These are phyloP conservation scores for Aspergillus olivimuriae DNA, from an alignment of 495 filamentous ascomycete genomes.

Conservation along the genomic window DNA sequence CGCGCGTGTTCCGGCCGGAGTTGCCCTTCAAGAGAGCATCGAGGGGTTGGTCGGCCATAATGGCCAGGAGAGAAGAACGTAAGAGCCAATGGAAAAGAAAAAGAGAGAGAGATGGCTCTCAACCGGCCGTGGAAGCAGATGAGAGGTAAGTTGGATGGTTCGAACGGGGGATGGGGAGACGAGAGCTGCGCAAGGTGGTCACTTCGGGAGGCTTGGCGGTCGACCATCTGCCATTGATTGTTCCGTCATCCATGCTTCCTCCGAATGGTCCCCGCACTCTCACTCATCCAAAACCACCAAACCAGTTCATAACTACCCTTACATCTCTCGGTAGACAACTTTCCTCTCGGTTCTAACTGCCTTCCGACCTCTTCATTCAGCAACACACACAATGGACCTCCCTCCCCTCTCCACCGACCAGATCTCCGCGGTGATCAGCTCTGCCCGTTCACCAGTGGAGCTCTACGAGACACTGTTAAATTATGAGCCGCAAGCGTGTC, in stretches of 20 bases:
- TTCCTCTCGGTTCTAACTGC: neutral
- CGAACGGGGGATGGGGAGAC: slow-evolving; percentile 28
- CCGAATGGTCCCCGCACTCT: slow-evolving; percentile 30
- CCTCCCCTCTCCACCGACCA: slow-evolving; percentile 30
- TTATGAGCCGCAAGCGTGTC: slow-evolving; percentile 39
- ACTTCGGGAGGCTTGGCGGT: slow-evolving; percentile 33
- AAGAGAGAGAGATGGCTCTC: slow-evolving; percentile 22
- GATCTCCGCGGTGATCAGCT: slow-evolving; percentile 30
- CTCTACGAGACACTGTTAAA: slow-evolving; percentile 39
- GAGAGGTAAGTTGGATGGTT: slow-evolving; percentile 21
- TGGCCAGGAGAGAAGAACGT: slow-evolving; percentile 33
- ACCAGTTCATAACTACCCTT: too few relatives aligned
- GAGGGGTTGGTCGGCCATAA: slow-evolving; percentile 47
- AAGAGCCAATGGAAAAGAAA: slow-evolving; percentile 24
- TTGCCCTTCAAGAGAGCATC: slow-evolving; percentile 60
- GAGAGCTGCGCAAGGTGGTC: slow-evolving; percentile 47
- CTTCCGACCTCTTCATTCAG: neutral
- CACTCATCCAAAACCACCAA: neutral
- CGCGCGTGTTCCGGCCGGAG: slow-evolving; percentile 69
- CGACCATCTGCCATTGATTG: slow-evolving; percentile 11
- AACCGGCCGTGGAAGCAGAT: slow-evolving; percentile 31
- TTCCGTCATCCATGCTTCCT: slow-evolving; percentile 19
- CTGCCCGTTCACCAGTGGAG: slow-evolving; percentile 29
- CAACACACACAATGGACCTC: slow-evolving; percentile 22
- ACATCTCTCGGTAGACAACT: too few relatives aligned